A percentile compares a stretch with the other conserved stretches of the same genome.
Conservation (phyloP, 2,329 filamentous ascomycete species). For the Scedosporium boydii region DNA sequence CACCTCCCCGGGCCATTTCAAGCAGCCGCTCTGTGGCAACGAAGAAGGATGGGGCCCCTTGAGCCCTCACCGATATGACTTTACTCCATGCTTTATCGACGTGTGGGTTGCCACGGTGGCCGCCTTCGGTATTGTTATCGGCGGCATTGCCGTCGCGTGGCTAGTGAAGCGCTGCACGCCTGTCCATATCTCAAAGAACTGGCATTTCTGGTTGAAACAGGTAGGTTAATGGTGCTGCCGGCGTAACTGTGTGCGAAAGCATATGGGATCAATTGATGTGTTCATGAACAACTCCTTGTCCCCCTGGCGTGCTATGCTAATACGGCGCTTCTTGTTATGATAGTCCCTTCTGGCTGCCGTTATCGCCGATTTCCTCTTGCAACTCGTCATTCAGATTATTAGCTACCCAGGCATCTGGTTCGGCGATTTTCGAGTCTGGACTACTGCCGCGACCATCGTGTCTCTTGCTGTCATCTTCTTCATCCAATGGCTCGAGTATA, state of each 20-base stretch:
- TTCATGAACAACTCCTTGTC: not conserved
- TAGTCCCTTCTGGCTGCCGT: conserved; percentile 56
- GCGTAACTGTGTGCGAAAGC: no score
- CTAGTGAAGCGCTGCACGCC: conserved; percentile 61
- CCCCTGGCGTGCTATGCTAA: not conserved
- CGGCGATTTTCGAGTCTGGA: conserved; percentile 79
- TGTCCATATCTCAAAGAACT: conserved; percentile 64
- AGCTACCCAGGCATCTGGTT: conserved; percentile 61
- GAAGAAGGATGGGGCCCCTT: conserved; percentile 91
- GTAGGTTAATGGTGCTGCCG: conserved; percentile 36
- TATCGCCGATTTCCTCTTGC: conserved; percentile 57
- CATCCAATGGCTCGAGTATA: conserved; percentile 81
- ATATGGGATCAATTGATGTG: not conserved
- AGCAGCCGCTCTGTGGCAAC: conserved; percentile 77
- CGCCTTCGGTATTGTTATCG: conserved; percentile 68
- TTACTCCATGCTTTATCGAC: conserved; percentile 96
- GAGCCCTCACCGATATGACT: conserved; percentile 79
- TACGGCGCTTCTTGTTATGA: not conserved
- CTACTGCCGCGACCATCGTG: conserved; percentile 59
- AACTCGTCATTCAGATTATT: conserved; percentile 68
- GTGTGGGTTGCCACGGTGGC: conserved; percentile 75
- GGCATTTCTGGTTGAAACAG: conserved; percentile 90
- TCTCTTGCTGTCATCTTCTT: conserved; percentile 67
- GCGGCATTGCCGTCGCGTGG: conserved; percentile 70
- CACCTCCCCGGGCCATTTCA: conserved; percentile 33